Percentiles rank a stretch among this genome's conserved stretches.
These are phyloP conservation scores for Emergomyces pasteurianus DNA, from an alignment of 2,329 filamentous ascomycete genomes.

Conservation along the genomic window DNA sequence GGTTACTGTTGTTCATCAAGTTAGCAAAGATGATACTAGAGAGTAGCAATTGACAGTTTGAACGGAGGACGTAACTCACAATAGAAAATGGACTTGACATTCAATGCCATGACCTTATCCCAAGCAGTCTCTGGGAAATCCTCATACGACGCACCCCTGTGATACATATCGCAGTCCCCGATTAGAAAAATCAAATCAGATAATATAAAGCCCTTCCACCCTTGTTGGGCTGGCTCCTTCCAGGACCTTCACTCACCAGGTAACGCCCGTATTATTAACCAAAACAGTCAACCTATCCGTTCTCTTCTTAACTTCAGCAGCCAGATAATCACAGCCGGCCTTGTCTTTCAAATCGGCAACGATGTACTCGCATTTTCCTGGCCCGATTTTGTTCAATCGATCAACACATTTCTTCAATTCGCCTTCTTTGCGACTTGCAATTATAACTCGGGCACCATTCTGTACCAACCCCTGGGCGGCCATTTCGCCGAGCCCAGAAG, in stretches of 20 bases:
- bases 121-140: slow-evolving; percentile 38
- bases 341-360: slow-evolving; percentile 32
- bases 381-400: slow-evolving; percentile 28
- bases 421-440: slow-evolving; percentile 30
- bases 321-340: slow-evolving; percentile 26
- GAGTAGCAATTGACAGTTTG: background rate
- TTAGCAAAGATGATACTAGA: background rate
- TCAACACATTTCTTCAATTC: slow-evolving; percentile 26
- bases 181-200: background rate
- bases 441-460: slow-evolving; percentile 31
- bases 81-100: slow-evolving; percentile 35
- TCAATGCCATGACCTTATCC: slow-evolving; percentile 38
- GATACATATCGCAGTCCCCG: background rate
- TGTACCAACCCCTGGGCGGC: slow-evolving; percentile 33
- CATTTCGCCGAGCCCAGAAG: slow-evolving; percentile 31
- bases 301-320: slow-evolving; percentile 24
- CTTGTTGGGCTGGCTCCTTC: no score
- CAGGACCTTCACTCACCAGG: slow-evolving; percentile 16
- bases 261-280: slow-evolving; percentile 31
- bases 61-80: background rate
- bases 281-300: slow-evolving; percentile 28
- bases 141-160: slow-evolving; percentile 35
- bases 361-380: slow-evolving; percentile 31
- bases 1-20: background rate
- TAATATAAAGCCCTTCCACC: background rate